A percentile compares a stretch with the other conserved stretches of the same genome.
Conservation (phyloP, 2,329 filamentous ascomycete species). For the Colletotrichum higginsianum region DNA sequence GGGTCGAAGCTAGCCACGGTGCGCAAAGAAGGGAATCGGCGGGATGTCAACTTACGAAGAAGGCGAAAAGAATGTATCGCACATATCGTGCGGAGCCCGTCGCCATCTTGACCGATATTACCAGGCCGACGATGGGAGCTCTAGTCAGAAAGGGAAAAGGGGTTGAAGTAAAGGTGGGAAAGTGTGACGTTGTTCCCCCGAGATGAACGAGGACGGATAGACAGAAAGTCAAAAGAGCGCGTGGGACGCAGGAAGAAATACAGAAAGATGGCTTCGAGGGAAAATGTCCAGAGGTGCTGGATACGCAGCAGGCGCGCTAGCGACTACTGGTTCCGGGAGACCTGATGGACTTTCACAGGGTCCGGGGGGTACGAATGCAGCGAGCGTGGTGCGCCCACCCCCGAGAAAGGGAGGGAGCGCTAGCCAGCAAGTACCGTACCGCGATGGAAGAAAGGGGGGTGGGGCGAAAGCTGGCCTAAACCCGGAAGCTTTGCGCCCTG, state of each 20-base stretch:
- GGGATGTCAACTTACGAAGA: slow-evolving; percentile 76
- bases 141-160: slow-evolving; percentile 1
- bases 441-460: slow-evolving; percentile 28
- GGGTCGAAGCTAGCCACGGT: neutral
- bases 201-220: slow-evolving; percentile 12
- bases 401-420: slow-evolving; percentile 34
- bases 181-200: slow-evolving; percentile 4
- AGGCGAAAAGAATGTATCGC: slow-evolving; percentile 84
- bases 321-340: slow-evolving; percentile 13
- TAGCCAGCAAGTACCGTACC: slow-evolving; percentile 24
- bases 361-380: slow-evolving; percentile 37
- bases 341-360: slow-evolving; percentile 32
- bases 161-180: slow-evolving; percentile 18
- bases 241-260: slow-evolving; percentile 12
- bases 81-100: slow-evolving; percentile 81
- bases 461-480: slow-evolving; percentile 35
- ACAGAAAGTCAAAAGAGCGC: neutral
- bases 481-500: slow-evolving; percentile 18
- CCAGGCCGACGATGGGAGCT: slow-evolving; percentile 26
- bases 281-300: slow-evolving; percentile 36
- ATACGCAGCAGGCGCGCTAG: slow-evolving; percentile 17
- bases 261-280: slow-evolving; percentile 27
- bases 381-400: slow-evolving; percentile 15
- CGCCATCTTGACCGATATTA: slow-evolving; percentile 64
- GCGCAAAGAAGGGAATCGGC: neutral